Percentiles rank a stretch among this genome's conserved stretches.
Evolutionary conservation across 1,284 basidiomycete genomes (phyloP).

Genomic region (Moesziomyces parantarcticus): DNA sequence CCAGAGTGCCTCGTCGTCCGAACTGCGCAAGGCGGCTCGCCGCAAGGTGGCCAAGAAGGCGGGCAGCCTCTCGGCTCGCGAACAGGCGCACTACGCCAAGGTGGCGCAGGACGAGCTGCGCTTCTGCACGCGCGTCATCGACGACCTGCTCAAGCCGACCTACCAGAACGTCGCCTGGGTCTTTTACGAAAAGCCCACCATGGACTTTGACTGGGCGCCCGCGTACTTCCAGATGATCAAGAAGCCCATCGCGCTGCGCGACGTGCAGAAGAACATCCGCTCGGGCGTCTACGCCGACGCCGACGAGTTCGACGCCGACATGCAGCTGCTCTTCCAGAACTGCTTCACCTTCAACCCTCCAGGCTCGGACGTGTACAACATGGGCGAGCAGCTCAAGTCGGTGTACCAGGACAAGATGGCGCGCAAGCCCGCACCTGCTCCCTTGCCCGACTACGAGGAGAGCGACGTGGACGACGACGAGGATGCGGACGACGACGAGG

Average conservation of each 20-base stretch:
- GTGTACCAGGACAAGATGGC: constrained; percentile 93
- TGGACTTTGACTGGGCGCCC: constrained; percentile 79
- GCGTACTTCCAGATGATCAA: constrained; percentile 90
- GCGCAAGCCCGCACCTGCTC: constrained; percentile 73
- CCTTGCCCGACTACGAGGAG: constrained; percentile 63
- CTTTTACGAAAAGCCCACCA: constrained; percentile 92
- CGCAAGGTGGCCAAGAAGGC: constrained; percentile 50
- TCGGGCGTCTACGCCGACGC: constrained; percentile 79
- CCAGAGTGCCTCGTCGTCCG: constrained; percentile 44
- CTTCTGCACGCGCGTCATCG: constrained; percentile 81
- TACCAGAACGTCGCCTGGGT: constrained; percentile 80
- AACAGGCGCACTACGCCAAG: constrained; percentile 75
- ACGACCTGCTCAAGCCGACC: constrained; percentile 81
- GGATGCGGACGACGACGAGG: constrained; percentile 58
- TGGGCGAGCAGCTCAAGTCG: constrained; percentile 73
- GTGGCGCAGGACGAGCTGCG: constrained; percentile 83
- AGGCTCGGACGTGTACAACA: constrained; percentile 83
- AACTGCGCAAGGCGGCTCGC: constrained; percentile 39
- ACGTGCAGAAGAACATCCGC: constrained; percentile 77
- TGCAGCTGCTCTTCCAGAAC: constrained; percentile 92
- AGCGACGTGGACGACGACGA: constrained; percentile 69
- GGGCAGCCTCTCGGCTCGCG: constrained; percentile 51
- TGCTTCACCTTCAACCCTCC: constrained; percentile 92
- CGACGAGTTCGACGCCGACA: constrained; percentile 85
- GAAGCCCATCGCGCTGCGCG: constrained; percentile 83